Conservation (phyloP, 805 yeast species). For the Metschnikowia henanensis region DNA sequence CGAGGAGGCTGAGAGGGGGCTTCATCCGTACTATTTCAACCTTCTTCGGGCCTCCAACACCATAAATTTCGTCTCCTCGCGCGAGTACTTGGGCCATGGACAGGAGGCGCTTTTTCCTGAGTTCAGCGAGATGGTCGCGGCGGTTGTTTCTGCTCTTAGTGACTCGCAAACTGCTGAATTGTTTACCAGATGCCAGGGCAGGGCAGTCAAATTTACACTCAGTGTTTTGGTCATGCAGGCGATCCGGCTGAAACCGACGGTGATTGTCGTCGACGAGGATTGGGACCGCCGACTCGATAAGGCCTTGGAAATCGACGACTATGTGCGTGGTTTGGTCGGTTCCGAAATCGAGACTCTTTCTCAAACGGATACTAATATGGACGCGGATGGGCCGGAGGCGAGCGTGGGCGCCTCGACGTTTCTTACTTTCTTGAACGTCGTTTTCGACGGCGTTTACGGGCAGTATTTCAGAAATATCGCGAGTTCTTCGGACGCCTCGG, state of each 20-base stretch:
- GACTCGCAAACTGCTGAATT: constrained; percentile 17
- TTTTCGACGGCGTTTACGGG: constrained; percentile 37
- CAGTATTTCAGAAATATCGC: constrained; percentile 18
- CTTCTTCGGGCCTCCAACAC: constrained; percentile 47
- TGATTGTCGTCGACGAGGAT: constrained; percentile 65
- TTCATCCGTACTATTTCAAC: constrained; percentile 81
- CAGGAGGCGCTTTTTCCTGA: constrained; percentile 52
- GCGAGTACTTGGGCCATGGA: constrained; percentile 43
- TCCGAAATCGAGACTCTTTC: constrained; percentile 21
- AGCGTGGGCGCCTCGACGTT: constrained; percentile 1
- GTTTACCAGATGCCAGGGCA: constrained; percentile 32
- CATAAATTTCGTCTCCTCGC: constrained; percentile 39
- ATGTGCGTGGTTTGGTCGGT: constrained; percentile 38
- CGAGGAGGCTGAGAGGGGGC: constrained; percentile 78
- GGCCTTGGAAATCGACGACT: constrained; percentile 61
- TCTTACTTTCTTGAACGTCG: constrained; percentile 26
- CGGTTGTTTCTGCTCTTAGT: constrained; percentile 15
- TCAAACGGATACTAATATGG: constrained; percentile 13
- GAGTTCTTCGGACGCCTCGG: no score
- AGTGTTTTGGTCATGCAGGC: constrained; percentile 69
- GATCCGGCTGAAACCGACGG: constrained; percentile 48
- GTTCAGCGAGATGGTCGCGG: constrained; percentile 41
- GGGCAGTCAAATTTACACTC: constrained; percentile 53
- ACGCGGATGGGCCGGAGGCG: constrained; percentile 19
- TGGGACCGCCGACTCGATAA: constrained; percentile 72